A percentile compares a stretch with the other conserved stretches of the same genome.
phyloP scores from a whole-genome alignment of 2,329 filamentous ascomycete genomes.

The Fusarium veterinarium region DNA sequence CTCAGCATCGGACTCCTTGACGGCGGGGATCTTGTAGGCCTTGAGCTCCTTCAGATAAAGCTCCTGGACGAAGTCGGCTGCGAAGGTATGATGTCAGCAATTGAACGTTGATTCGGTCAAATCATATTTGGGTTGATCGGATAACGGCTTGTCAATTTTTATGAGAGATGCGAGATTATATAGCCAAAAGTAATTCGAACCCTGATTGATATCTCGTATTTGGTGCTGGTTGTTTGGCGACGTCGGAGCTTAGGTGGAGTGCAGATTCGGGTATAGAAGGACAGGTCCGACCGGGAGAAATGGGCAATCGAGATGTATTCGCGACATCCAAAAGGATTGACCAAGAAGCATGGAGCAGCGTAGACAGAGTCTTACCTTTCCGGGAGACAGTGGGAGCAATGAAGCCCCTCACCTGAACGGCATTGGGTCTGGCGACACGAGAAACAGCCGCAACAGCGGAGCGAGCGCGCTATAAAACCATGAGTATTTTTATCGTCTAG shows the following conservation, averaged over 20 bases:
- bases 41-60: constrained; percentile 97
- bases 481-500: not conserved
- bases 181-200: not conserved
- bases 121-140: not conserved
- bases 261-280: constrained; percentile 44
- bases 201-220: not conserved
- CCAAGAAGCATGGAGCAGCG: not conserved
- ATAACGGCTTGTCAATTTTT: not conserved
- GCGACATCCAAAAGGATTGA: not conserved
- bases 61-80: constrained; percentile 97
- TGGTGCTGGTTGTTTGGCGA: constrained; percentile 32
- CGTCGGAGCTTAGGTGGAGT: constrained; percentile 45
- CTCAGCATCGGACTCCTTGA: constrained; percentile 89
- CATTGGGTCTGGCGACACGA: constrained; percentile 55
- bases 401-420: constrained; percentile 66
- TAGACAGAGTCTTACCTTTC: constrained; percentile 63
- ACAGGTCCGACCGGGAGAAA: constrained; percentile 35
- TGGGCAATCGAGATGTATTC: constrained; percentile 17
- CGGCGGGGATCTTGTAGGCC: constrained; percentile 86
- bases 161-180: not conserved
- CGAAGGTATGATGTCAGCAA: constrained; percentile 44
- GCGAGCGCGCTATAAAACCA: constrained; percentile 60
- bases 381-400: constrained; percentile 70
- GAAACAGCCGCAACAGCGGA: constrained; percentile 61
- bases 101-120: constrained; percentile 13